Percentiles rank a stretch among this genome's conserved stretches.
Evolutionary conservation across 805 yeast species (phyloP).

Genomic region (Wickerhamomyces canadensis): DNA sequence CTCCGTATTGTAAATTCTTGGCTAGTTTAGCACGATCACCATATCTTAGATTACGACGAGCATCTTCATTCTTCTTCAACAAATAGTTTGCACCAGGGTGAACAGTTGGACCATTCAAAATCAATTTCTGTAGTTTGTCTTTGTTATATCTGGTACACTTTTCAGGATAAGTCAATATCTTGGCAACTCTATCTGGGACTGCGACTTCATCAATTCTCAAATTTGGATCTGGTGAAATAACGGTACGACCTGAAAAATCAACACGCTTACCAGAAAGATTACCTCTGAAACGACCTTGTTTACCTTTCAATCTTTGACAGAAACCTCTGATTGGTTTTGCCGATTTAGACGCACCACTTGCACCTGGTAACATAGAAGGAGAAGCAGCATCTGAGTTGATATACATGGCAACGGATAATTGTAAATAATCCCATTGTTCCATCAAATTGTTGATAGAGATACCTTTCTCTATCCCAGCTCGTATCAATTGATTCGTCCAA

Average conservation of each 20-base stretch:
- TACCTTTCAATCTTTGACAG: constrained; percentile 96
- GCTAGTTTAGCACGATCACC: constrained; percentile 83
- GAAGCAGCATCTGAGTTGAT: constrained; percentile 92
- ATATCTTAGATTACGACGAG: constrained; percentile 81
- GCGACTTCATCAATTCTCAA: constrained; percentile 94
- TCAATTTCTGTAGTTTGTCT: constrained; percentile 65
- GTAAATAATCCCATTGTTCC: constrained; percentile 99
- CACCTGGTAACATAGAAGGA: constrained; percentile 72
- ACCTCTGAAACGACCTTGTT: constrained; percentile 98
- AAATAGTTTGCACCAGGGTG: constrained; percentile 98
- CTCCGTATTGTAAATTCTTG: constrained; percentile 74
- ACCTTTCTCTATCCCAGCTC: constrained; percentile 94
- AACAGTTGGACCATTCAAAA: constrained; percentile 76
- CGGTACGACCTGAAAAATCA: constrained; percentile 97
- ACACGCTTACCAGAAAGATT: constrained; percentile 97
- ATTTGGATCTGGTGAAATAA: constrained; percentile 98
- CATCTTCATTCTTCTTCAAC: constrained; percentile 73
- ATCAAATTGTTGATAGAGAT: constrained; percentile 86
- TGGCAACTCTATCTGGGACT: constrained; percentile 95
- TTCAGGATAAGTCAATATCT: constrained; percentile 93
- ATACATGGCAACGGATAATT: constrained; percentile 93
- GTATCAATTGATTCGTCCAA: constrained; percentile 90
- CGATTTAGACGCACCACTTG: constrained; percentile 45
- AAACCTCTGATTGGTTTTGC: constrained; percentile 84
- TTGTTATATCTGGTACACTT: constrained; percentile 84